These are phyloP conservation scores for Polysphondylium violaceum DNA, from an alignment of 78 protist species.

Conservation along the genomic window DNA sequence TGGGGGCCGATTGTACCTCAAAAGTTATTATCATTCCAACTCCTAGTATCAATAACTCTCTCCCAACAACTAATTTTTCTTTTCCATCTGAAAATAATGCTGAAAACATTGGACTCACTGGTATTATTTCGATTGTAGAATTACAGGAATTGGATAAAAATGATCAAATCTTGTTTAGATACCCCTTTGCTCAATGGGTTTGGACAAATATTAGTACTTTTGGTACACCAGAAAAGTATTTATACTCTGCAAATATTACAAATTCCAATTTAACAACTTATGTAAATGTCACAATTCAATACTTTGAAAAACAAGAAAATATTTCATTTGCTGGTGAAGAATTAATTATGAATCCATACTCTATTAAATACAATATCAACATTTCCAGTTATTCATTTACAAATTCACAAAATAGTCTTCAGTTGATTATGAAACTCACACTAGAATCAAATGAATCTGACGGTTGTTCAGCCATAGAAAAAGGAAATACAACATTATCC, in stretches of 20 bases:
- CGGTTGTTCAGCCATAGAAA: constrained; percentile 4
- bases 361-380: constrained; percentile 16
- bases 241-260: neutral
- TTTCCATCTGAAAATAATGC: neutral
- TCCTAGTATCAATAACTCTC: neutral
- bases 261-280: neutral
- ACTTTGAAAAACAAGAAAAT: neutral
- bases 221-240: neutral
- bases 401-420: neutral
- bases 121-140: neutral
- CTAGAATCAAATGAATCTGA: neutral
- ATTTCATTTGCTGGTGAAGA: neutral
- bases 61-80: neutral
- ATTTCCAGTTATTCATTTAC: neutral
- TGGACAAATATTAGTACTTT: neutral
- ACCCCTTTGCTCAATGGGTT: neutral
- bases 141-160: neutral
- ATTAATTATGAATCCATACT: neutral
- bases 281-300: neutral
- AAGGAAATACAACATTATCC: neutral
- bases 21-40: neutral
- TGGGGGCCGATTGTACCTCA: neutral
- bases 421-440: constrained; percentile 9
- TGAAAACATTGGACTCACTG: neutral
- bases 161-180: neutral